phyloP scores from a whole-genome alignment of 805 yeast genomes.

The Lipomyces mesembrius region DNA sequence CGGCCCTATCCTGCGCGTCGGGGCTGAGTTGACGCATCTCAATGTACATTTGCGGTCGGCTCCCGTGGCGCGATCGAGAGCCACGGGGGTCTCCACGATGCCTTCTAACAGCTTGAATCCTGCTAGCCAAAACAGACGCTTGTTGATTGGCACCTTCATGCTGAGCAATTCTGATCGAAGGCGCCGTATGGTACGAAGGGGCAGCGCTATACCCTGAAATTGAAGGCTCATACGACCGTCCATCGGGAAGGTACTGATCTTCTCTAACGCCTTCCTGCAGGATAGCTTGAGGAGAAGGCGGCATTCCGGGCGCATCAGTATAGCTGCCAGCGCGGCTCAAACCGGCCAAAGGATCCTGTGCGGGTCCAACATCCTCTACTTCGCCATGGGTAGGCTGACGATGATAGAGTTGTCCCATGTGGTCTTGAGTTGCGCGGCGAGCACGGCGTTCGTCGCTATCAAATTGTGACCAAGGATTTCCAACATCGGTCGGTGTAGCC shows the following conservation, averaged over 20 bases:
- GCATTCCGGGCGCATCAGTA: conserved; percentile 25
- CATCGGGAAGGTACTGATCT: not conserved
- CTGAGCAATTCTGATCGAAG: conserved; percentile 7
- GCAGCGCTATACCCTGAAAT: conserved; percentile 15
- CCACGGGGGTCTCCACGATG: conserved; percentile 8
- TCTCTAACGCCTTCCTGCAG: conserved; percentile 16
- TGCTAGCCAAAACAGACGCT: conserved; percentile 10
- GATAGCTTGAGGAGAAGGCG: conserved; percentile 27
- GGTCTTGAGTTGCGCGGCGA: conserved; percentile 20
- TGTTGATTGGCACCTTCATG: conserved; percentile 1
- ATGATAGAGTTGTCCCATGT: conserved; percentile 20
- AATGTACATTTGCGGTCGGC: conserved; percentile 20
- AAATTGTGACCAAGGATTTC: conserved; percentile 21
- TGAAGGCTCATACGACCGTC: conserved; percentile 10
- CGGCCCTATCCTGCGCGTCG: conserved; percentile 35
- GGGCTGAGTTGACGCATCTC: conserved; percentile 34
- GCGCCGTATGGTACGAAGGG: conserved; percentile 18
- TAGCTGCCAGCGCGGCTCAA: conserved; percentile 18
- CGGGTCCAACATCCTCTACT: conserved; percentile 25
- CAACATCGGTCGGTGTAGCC: conserved; percentile 1
- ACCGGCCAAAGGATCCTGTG: conserved; percentile 28
- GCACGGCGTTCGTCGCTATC: conserved; percentile 13
- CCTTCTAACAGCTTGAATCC: conserved; percentile 21
- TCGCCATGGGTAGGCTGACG: conserved; percentile 21
- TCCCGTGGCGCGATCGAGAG: conserved; percentile 15